Evolutionary conservation across 768 basidiomycete genomes (phyloP).

Genomic region (Termitomyces sp.): DNA sequence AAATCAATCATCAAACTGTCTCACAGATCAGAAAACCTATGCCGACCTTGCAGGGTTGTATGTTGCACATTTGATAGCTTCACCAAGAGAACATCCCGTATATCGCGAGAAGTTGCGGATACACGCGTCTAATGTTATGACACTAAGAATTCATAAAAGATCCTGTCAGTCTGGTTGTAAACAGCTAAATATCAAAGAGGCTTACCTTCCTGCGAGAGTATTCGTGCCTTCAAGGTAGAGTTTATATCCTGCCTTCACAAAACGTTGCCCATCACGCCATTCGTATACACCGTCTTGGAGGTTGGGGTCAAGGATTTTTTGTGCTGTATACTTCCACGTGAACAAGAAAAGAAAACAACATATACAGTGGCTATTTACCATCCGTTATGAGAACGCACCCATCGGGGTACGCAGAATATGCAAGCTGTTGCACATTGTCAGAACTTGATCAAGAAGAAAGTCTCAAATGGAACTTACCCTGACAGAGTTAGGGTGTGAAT

Average conservation of each 20-base stretch:
- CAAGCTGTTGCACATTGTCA: slow-evolving; percentile 45
- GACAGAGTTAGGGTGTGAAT: slow-evolving; percentile 88
- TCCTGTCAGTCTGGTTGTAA: background rate
- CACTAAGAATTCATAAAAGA: slow-evolving; percentile 34
- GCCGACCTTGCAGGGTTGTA: slow-evolving; percentile 76
- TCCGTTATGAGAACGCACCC: slow-evolving; percentile 90
- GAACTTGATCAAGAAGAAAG: background rate
- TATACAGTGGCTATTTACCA: slow-evolving; percentile 41
- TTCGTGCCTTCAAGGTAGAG: slow-evolving; percentile 82
- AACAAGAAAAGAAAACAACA: background rate
- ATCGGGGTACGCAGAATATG: slow-evolving; percentile 78
- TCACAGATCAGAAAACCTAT: background rate
- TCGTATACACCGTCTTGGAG: slow-evolving; percentile 81
- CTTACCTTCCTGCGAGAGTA: slow-evolving; percentile 85
- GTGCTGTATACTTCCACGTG: slow-evolving; percentile 44
- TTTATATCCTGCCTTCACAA: slow-evolving; percentile 78
- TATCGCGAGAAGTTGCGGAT: slow-evolving; percentile 83
- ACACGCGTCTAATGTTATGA: slow-evolving; percentile 80
- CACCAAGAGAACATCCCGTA: slow-evolving; percentile 77
- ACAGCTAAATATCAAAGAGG: background rate
- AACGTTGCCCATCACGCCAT: slow-evolving; percentile 81
- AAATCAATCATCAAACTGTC: background rate
- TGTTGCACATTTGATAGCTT: slow-evolving; percentile 85
- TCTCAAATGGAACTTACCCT: slow-evolving; percentile 45
- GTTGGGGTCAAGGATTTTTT: slow-evolving; percentile 83